Evolutionary conservation across 225 moss, liverwort and hornwort genomes (phyloP), one percentile per base, ranked within the genome.

Genomic region (Polytrichum commune): DNA sequence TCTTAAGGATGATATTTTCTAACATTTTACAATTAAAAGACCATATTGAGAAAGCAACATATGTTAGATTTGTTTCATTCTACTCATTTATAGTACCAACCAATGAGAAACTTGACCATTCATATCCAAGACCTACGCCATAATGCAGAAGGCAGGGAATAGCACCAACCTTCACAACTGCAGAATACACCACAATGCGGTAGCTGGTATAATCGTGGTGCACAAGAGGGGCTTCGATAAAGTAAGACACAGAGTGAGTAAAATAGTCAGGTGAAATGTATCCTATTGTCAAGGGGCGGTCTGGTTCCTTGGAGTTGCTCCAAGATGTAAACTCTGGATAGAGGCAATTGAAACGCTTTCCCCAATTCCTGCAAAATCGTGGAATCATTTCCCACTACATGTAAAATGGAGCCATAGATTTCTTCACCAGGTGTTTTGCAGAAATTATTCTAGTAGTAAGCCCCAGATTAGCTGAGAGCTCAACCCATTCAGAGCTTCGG

Each of bases 241-340:
- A 98, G 77, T 98, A 98, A 66, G 98, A 98, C 53, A 98, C 98
- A 69, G 98, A 98, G 81, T 98, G 98, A 55, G 98, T 98, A 73
- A 98, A 98, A 63, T 89, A 98, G 83, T 98, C 98, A 30, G 98
- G 98, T 13, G 98, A 98, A 65, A 98, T 81, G 54, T 98, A 98
- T 85, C 98, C 98, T 81, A 98, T 93, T 62, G 73, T 90, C 46
- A 98, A 79, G 35, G 98, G 91, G 32, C 98, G 88, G 63, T 98
- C 89, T 55, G 73, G 84, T 53, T 95, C 87, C 80, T 90, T 98
- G 2, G 82, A 64, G 68, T 90, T 95, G 56, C 89, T 87, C 98
- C 95, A 98, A 60, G 73, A 75, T 23, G 88, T 77, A 70, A 81
- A 95, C 69, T 93, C 81, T 7, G 95, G 89, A 82, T 93, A 93